These are phyloP conservation scores for Pneumocystis jirovecii DNA, from an alignment of 1,139 yeast genomes.

Conservation along the genomic window DNA sequence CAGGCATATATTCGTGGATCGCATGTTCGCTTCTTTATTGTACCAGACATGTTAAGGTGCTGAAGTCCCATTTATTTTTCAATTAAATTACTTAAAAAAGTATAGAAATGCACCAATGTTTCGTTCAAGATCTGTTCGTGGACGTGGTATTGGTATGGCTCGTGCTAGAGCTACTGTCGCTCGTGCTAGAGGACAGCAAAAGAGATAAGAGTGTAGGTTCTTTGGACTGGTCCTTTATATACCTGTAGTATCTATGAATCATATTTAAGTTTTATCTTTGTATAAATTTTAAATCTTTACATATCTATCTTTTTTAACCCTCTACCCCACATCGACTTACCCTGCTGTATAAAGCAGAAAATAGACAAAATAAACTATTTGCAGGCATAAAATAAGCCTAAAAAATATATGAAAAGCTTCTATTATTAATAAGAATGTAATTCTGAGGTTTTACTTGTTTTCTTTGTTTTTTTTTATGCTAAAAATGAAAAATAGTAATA, in stretches of 20 bases:
- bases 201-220: background rate
- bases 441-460: background rate
- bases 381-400: too few relatives aligned
- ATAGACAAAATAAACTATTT: background rate
- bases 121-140: conserved; percentile 12
- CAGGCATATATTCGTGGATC: conserved; percentile 88
- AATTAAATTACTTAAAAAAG: background rate
- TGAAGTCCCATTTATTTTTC: conserved; percentile 1
- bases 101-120: conserved; percentile 18
- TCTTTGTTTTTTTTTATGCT: background rate
- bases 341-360: background rate
- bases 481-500: background rate
- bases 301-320: conserved; percentile 1
- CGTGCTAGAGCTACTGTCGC: conserved; percentile 17
- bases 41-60: conserved; percentile 63
- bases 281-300: background rate
- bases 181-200: conserved; percentile 11
- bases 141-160: conserved; percentile 16
- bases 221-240: background rate
- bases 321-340: background rate
- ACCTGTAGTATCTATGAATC: background rate
- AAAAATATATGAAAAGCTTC: too few relatives aligned
- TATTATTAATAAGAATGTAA: too few relatives aligned
- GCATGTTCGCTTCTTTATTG: conserved; percentile 64
- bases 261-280: background rate